phyloP scores from a whole-genome alignment of 129 eudicot genomes.

The Flaveria trinervia region DNA sequence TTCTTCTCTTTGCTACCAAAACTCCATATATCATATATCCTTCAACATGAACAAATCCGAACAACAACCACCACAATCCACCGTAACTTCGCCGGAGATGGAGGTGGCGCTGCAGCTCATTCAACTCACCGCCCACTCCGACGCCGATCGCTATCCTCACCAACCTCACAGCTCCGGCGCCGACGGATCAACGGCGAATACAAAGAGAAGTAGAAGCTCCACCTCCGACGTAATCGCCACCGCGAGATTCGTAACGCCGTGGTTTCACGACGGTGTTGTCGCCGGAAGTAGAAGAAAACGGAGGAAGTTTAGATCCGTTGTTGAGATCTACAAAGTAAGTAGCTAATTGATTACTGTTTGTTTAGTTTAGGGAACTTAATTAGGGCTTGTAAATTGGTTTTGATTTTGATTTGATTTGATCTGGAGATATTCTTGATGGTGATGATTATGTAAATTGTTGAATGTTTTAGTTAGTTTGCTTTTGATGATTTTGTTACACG shows the following conservation, averaged over 20 bases:
- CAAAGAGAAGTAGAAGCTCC: background rate
- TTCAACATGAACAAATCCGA: too few species aligned
- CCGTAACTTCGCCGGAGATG: background rate
- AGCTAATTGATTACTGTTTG: background rate
- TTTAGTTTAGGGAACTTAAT: background rate
- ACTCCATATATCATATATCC: too few species aligned
- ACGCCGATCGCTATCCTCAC: background rate
- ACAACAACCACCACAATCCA: too few species aligned
- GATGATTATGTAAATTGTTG: slow-evolving; percentile 12
- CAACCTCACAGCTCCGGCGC: background rate
- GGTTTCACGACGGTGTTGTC: background rate
- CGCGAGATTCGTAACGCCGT: background rate
- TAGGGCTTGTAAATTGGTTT: slow-evolving; percentile 20
- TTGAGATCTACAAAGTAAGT: slow-evolving; percentile 28
- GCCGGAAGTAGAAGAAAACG: background rate
- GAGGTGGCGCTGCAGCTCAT: slow-evolving; percentile 1
- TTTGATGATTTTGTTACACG: background rate
- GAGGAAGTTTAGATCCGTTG: slow-evolving; percentile 7
- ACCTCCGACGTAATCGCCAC: background rate
- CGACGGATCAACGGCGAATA: background rate
- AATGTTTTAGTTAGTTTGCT: background rate
- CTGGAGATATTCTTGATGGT: background rate
- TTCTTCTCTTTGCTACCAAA: too few species aligned
- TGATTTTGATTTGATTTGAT: background rate
- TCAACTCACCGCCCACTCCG: background rate